Percentiles rank a stretch among this genome's conserved stretches.
Conservation (phyloP, 163 green algal species). For the Volvox carteri region DNA sequence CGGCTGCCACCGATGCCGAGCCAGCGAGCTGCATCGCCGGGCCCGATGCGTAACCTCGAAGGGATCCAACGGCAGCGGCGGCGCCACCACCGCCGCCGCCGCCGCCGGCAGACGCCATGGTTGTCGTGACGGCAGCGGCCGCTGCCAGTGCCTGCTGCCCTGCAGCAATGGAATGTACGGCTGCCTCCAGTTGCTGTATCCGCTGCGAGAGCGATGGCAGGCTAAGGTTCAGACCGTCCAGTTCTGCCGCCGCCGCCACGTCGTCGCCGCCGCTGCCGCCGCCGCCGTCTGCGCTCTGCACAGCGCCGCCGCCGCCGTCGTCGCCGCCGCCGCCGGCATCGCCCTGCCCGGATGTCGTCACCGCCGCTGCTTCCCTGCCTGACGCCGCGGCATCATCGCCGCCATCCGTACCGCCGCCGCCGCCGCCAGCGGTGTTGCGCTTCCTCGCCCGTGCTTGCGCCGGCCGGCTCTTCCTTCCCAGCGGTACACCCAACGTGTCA, state of each 20-base stretch:
- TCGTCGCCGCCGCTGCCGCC: background rate
- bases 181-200: constrained; percentile 42
- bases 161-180: background rate
- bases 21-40: background rate
- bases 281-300: background rate
- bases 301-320: background rate
- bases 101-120: background rate
- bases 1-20: no score
- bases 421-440: background rate
- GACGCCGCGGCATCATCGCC: background rate
- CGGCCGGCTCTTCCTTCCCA: background rate
- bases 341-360: background rate
- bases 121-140: constrained; percentile 21
- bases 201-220: constrained; percentile 21
- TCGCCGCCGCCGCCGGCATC: background rate
- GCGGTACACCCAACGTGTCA: constrained; percentile 22
- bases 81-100: background rate
- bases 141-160: constrained; percentile 37
- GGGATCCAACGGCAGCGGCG: background rate
- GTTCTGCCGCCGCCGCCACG: background rate
- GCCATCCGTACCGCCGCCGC: background rate
- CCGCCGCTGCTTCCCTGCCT: background rate
- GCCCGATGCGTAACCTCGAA: background rate
- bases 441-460: background rate
- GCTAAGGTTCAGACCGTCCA: constrained; percentile 8